These are phyloP conservation scores for Aspergillus niger DNA, from an alignment of 2,329 filamentous ascomycete species.

Conservation along the genomic window DNA sequence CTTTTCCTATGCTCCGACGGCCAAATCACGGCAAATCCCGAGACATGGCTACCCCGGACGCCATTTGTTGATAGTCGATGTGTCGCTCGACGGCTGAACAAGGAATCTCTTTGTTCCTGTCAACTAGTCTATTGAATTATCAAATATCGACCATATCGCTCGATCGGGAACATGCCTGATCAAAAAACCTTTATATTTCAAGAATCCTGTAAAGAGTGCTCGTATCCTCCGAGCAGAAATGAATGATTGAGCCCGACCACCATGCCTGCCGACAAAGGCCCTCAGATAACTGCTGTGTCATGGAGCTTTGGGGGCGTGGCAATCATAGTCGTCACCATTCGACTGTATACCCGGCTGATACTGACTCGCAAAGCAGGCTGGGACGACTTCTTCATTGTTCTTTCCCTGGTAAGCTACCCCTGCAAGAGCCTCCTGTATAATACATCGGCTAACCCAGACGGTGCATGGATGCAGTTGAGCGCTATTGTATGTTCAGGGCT, in stretches of 20 bases:
- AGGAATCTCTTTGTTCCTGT: neutral
- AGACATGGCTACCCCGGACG: neutral
- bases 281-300: conserved; percentile 7
- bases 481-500: conserved; percentile 17
- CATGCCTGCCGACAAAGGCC: conserved; percentile 4
- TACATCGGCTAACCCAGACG: neutral
- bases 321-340: conserved; percentile 1
- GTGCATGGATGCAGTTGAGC: conserved; percentile 2
- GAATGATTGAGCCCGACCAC: neutral
- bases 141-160: too few relatives aligned
- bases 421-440: too few relatives aligned
- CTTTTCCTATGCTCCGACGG: neutral
- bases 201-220: neutral
- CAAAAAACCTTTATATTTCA: neutral
- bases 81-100: neutral
- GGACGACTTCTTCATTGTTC: conserved; percentile 16
- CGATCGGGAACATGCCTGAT: too few relatives aligned
- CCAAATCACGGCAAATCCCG: neutral
- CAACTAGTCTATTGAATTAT: too few relatives aligned
- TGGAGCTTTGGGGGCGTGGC: conserved; percentile 11
- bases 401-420: conserved; percentile 6
- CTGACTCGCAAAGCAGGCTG: conserved; percentile 10
- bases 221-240: neutral
- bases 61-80: neutral
- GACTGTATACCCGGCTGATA: conserved; percentile 10